Base-by-base conservation (phyloP, 352 stramenopile genomes). In the Globisporangium sylvaticum region DNA sequence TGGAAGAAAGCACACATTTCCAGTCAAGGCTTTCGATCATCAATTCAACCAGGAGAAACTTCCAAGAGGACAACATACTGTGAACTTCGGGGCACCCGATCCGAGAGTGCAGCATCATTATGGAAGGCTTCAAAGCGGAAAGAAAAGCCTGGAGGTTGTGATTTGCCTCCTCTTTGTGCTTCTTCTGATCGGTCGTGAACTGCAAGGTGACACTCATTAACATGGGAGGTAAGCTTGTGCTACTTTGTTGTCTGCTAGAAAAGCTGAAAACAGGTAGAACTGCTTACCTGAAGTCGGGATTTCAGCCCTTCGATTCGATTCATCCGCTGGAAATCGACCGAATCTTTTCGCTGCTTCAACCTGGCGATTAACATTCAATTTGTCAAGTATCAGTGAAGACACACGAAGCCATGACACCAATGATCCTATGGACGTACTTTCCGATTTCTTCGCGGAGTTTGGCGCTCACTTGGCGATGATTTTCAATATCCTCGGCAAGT, bases 301-400 rank as follows among this genome's bases (percentile, higher is more conserved):
- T 90, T 88, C 4, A 95, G 74, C 10, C 68, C 74, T 73, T 92
- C 83, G 54, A 92, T 87, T 18, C 85, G 83, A 53, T 92, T 90
- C 72, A 89, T 83, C 12, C 83, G 77, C 66, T 95, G 84, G 20
- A 90, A 87, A 59, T 93, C 81, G 4, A 88, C 80, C 15, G 84
- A 88, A 56, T 95, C 84, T 32, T 95, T 95, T 48, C 84, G 79
- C 34, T 91, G 84, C 60, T 95, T 95, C 25, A 95, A 62, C 53
- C 87, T 95, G 48, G 12, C 46, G 2, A 39, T 58, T 0, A 64
- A 27, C 4, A 53, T 8, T 42, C 59, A 15, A 14, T n/a, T 18
- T 20, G 8, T 46, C 46, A 59, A 9, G 6, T 44, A 20, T 9
- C 54, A n/a, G n/a, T 32, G 20, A n/a, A 44, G 27, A 15, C 20